phyloP scores from a whole-genome alignment of 1,139 yeast species.

The Wickerhamomyces sp. region DNA sequence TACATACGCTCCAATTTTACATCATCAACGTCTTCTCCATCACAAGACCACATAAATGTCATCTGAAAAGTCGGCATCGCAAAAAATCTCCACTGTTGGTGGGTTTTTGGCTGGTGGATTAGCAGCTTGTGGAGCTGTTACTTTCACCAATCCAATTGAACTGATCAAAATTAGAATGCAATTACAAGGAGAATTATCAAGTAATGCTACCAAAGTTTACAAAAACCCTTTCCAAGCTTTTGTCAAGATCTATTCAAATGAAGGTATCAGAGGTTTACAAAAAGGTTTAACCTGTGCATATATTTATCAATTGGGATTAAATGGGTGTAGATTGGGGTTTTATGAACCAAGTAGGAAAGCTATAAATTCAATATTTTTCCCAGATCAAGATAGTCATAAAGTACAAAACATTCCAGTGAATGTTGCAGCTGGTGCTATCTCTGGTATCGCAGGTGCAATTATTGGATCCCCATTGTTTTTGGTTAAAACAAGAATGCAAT shows the following conservation, averaged over 20 bases:
- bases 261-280: slow-evolving; percentile 85
- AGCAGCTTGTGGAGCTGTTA: slow-evolving; percentile 98
- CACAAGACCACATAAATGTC: neutral
- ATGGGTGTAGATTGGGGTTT: slow-evolving; percentile 90
- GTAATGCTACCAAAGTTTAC: slow-evolving; percentile 53
- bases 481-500: slow-evolving; percentile 94
- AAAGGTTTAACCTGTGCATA: slow-evolving; percentile 84
- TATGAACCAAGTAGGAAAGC: slow-evolving; percentile 79
- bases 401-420: slow-evolving; percentile 63
- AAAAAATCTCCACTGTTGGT: slow-evolving; percentile 57
- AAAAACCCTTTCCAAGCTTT: slow-evolving; percentile 86
- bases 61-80: slow-evolving; percentile 34
- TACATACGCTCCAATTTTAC: no score
- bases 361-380: slow-evolving; percentile 52
- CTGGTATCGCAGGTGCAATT: slow-evolving; percentile 89
- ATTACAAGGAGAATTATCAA: slow-evolving; percentile 83
- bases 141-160: slow-evolving; percentile 94
- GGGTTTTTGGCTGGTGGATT: slow-evolving; percentile 91
- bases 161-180: slow-evolving; percentile 94
- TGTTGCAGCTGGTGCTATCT: slow-evolving; percentile 74
- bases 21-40: no score
- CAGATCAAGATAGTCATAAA: slow-evolving; percentile 43
- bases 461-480: slow-evolving; percentile 88
- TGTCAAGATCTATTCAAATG: slow-evolving; percentile 65
- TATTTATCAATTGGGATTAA: slow-evolving; percentile 80